Evolutionary conservation across 2,329 filamentous ascomycete species (phyloP), one percentile per base, ranked within the genome.

Genomic region (Aspergillus ustus): DNA sequence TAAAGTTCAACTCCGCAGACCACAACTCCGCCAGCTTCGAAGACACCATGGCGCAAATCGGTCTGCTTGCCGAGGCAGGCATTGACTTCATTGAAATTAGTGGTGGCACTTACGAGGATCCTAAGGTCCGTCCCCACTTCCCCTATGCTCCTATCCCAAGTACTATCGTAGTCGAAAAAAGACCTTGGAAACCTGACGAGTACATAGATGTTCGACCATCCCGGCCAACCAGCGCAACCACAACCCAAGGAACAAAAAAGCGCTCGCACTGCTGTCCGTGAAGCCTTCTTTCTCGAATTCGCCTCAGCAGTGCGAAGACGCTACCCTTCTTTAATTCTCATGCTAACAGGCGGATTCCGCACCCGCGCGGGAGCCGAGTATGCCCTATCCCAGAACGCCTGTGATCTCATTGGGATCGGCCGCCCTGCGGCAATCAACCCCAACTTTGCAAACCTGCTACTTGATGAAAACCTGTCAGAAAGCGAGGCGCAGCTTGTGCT

Each of bases 261-360:
- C 7, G 76, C 77, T 22, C 79, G 80, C 6, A 87, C 86, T 1
- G 75, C 77, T 13, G 81, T 81, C 0, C 82, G 88, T 7, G 88
- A 91, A 67, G 86, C 87, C 0, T 91, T 89, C 78, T 91, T 91
- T 75, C 77, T 90, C 1, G 84, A 89, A 50, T 91, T 90, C 64
- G 85, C 86, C 0, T 75, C 78, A n/a, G 76, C 79, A 8, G 81
- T 85, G 37, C 80, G 85, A 29, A 68, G 70, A 4, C 73, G 75
- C 25, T 80, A 84, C 58, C 79, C 81, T 0, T 64, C 75, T 3
- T 72, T 84, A 0, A 74, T 81, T 0, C 72, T 87, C 34, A 83
- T 87, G 78, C 80, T 90, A 3, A 89, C 86, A 0, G 88, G 88
- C 3, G 88, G 88, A 0, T 89, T 91, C 72, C 81, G 86, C 1